Conservation (phyloP, 768 basidiomycete genomes). For the Trametes meyenii region DNA sequence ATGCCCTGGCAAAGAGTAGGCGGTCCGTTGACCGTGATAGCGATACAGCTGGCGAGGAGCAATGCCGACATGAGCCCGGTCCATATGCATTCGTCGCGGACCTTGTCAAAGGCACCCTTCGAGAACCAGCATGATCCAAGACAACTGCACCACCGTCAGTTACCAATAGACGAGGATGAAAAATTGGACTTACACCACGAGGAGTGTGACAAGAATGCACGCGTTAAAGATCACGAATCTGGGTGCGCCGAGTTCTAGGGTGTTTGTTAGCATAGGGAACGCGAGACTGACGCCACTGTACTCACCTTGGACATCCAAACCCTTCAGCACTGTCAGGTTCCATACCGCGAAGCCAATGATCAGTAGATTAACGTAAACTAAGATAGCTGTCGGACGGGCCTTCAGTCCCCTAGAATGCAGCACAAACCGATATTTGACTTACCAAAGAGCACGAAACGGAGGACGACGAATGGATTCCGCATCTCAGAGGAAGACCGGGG, state of each 20-base stretch:
- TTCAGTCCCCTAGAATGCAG: not conserved
- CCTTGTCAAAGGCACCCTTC: conserved; percentile 39
- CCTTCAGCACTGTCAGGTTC: conserved; percentile 49
- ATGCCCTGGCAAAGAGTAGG: conserved; percentile 38
- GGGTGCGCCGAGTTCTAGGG: conserved; percentile 42
- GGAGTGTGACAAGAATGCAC: conserved; percentile 36
- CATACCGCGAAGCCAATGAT: conserved; percentile 59
- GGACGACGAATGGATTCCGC: conserved; percentile 56
- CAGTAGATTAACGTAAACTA: conserved; percentile 54
- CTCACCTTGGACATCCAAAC: conserved; percentile 43
- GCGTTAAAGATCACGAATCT: conserved; percentile 53
- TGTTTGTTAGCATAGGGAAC: not conserved
- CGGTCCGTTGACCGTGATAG: conserved; percentile 48
- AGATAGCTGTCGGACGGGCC: conserved; percentile 40
- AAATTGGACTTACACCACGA: conserved; percentile 35
- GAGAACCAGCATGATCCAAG: conserved; percentile 40
- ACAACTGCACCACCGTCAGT: not conserved
- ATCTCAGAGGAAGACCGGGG: conserved; percentile 28
- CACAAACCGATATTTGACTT: conserved; percentile 25
- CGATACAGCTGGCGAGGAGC: conserved; percentile 56
- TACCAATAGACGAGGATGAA: no score
- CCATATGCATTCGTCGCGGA: conserved; percentile 61
- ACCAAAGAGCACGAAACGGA: conserved; percentile 64
- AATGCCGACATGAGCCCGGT: conserved; percentile 49
- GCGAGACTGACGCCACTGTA: conserved; percentile 34